These are phyloP conservation scores for Xerocomellus amylosporus DNA, from an alignment of 768 basidiomycete genomes.

Conservation along the genomic window DNA sequence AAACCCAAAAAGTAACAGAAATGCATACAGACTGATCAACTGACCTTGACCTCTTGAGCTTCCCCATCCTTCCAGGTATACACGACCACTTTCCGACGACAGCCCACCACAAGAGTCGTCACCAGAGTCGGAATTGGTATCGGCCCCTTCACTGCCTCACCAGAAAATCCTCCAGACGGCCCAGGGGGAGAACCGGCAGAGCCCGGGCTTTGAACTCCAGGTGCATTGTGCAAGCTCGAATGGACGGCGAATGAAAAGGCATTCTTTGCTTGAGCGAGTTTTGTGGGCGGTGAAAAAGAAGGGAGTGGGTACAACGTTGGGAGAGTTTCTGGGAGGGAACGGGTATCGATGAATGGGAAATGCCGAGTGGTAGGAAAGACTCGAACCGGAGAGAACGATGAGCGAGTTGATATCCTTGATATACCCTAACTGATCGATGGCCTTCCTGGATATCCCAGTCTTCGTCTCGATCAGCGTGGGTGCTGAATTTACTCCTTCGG, in stretches of 20 bases:
- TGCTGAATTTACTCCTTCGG: conserved; percentile 1
- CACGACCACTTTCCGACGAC: conserved; percentile 77
- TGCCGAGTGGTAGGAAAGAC: conserved; percentile 13
- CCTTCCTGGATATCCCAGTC: conserved; percentile 59
- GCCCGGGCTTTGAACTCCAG: conserved; percentile 24
- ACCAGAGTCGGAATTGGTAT: conserved; percentile 61
- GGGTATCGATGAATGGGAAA: not conserved
- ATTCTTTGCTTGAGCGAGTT: conserved; percentile 71
- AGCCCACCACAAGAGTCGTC: conserved; percentile 83
- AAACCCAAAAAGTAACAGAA: not conserved
- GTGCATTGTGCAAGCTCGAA: conserved; percentile 52
- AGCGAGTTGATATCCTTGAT: conserved; percentile 85
- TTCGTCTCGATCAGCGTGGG: conserved; percentile 56
- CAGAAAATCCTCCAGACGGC: conserved; percentile 10
- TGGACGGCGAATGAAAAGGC: conserved; percentile 82
- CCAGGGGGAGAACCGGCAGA: conserved; percentile 11
- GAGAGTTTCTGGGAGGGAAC: conserved; percentile 52
- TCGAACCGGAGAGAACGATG: conserved; percentile 75
- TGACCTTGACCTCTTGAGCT: conserved; percentile 65
- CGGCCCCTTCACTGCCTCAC: conserved; percentile 14
- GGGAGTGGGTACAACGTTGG: conserved; percentile 78
- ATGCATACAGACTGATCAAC: conserved; percentile 5
- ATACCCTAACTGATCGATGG: conserved; percentile 87
- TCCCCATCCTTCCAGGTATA: conserved; percentile 88
- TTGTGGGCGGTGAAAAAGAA: conserved; percentile 63